Percentiles rank a stretch among this genome's conserved stretches.
These are phyloP conservation scores for Adansonia digitata DNA, from an alignment of 345 rosid species.

Conservation along the genomic window DNA sequence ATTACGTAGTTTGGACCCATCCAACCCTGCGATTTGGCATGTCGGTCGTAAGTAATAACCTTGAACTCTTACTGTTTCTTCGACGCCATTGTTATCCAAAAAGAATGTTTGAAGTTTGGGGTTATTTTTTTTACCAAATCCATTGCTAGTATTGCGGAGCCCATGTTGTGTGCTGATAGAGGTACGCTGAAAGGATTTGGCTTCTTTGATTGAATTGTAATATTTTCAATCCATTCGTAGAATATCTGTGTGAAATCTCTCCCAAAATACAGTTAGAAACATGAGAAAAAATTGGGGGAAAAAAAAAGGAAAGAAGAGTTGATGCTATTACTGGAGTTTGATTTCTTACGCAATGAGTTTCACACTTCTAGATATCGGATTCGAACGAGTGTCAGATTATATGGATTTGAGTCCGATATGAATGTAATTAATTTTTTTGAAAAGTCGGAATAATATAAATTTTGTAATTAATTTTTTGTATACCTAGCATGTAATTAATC, in stretches of 20 bases:
- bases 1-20: slow-evolving; percentile 96
- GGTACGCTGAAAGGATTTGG: slow-evolving; percentile 94
- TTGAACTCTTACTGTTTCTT: no score
- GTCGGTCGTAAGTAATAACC: no score
- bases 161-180: slow-evolving; percentile 88
- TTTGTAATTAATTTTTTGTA: no score
- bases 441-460: no score
- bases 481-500: no score
- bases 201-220: slow-evolving; percentile 62
- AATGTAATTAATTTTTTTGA: no score
- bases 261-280: neutral
- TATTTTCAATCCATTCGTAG: slow-evolving; percentile 70
- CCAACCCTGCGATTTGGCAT: slow-evolving; percentile 71
- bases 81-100: no score
- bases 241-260: slow-evolving; percentile 48
- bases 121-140: slow-evolving; percentile 76
- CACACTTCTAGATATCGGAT: no score
- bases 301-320: neutral
- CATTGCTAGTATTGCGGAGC: slow-evolving; percentile 93
- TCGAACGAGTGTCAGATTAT: no score
- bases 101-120: neutral
- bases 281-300: no score
- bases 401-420: no score
- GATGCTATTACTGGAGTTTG: neutral
- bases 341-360: neutral